Evolutionary conservation across 2,329 filamentous ascomycete species (phyloP), one percentile per base, ranked within the genome.

Genomic region (Trichoderma lentiforme): DNA sequence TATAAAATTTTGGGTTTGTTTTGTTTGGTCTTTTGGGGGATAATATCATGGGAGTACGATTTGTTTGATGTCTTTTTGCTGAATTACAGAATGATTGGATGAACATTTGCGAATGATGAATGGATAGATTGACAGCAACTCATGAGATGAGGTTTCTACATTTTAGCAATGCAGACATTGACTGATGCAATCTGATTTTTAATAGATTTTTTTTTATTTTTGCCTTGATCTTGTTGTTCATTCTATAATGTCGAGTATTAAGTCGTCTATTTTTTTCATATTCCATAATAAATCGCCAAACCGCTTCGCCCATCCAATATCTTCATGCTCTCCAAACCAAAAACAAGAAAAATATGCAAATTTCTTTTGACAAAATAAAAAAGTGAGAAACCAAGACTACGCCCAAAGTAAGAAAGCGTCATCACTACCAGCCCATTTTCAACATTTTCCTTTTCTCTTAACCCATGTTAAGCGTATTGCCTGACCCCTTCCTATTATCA

Each of bases 401-500:
- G 63, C n/a, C 47, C 11, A n/a, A 21, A 12, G 18, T 21, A 51
- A 12, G 47, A 56, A 36, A 36, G 12, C 12, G 11, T 39, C 39
- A 28, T 32, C 24, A 53, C 21, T 61, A 1, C 5, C 30, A 15
- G 24, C n/a, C 26, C 62, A 24, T 51, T 15, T 28, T 28, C 24
- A 63, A 43, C 28, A 6, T 43, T 6, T 21, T 12, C 12, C 6
- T n/a, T 34, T 12, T 34, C 24, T 26, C 3, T 26, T 24, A 2
- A 0, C 93, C 93, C 83, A 91, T 89, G 81, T 97, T 96, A 74
- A 96, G 81, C 1, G 93, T 96, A 79, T 97, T 97, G 4, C 93
- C 93, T 43, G 91, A 89, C 0, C 93, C 93, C 79, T 91, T 93
- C 1, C 94, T 93, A 79, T 99, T 98, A 3, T 91, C 90, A 81